These are phyloP conservation scores for Hirschfeldia incana DNA, from an alignment of 345 rosid species.

Conservation along the genomic window DNA sequence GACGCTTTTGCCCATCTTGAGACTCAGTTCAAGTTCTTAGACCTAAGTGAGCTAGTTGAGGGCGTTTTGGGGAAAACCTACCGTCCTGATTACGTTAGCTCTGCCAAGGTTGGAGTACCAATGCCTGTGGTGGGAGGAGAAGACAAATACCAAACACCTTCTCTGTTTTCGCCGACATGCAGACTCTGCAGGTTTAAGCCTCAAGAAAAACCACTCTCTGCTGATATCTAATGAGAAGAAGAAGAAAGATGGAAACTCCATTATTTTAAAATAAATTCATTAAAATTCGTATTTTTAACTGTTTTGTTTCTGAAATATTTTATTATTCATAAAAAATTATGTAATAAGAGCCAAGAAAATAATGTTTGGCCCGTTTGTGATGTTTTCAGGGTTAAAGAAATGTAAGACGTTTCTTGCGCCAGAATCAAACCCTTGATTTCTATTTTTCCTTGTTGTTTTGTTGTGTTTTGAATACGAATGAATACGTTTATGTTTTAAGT, in stretches of 20 bases:
- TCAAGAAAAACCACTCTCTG: constrained; percentile 36
- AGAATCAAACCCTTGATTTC: constrained; percentile 14
- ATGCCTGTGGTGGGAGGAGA: constrained; percentile 92
- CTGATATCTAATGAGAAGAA: constrained; percentile 30
- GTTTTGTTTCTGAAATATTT: constrained; percentile 23
- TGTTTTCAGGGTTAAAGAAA: constrained; percentile 30
- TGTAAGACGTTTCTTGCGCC: constrained; percentile 27
- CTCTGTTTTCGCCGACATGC: constrained; percentile 67
- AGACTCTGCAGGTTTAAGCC: constrained; percentile 61
- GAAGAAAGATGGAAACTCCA: neutral
- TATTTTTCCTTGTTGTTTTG: neutral
- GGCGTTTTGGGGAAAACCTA: constrained; percentile 83
- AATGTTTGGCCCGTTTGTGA: constrained; percentile 19
- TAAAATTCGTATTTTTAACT: constrained; percentile 4
- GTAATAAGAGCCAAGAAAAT: constrained; percentile 30
- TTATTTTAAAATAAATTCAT: neutral
- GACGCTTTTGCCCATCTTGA: constrained; percentile 79
- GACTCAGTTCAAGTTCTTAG: constrained; percentile 68
- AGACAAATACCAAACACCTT: constrained; percentile 71
- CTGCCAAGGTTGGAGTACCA: constrained; percentile 67
- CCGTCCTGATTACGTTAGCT: constrained; percentile 61
- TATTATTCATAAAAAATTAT: constrained; percentile 32
- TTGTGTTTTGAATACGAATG: neutral
- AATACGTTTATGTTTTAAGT: neutral
- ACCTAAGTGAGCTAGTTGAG: constrained; percentile 59